Base-by-base conservation (phyloP, 768 basidiomycete genomes). In the Leccinum rimulosum region DNA sequence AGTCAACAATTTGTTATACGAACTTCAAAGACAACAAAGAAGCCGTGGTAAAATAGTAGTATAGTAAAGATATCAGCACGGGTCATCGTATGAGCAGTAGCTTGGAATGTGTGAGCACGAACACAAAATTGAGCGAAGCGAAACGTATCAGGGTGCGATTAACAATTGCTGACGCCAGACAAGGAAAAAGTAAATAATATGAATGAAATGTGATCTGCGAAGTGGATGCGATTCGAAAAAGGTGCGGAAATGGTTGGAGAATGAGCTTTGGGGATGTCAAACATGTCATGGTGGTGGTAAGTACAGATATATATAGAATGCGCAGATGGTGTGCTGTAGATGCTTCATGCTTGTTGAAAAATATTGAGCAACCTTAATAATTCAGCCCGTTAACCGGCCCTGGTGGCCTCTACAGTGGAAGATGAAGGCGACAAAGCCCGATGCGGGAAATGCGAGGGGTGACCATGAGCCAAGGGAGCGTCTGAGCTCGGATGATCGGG, bases 251-350 rank as follows among this genome's bases (percentile, higher is more conserved):
- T 66, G 63, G 58, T 62, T 53, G 48, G 61, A 58, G 58, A 64
- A 67, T 73, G 72, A 68, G 68, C 61, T 68, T 61, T 65, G 64
- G 57, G 17, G 66, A 68, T 69, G 68, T 73, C 70, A 63, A 73
- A 65, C 71, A 66, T 70, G 73, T 71, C 66, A 60, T 74, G 70
- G 58, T 53, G 56, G 54, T 73, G 65, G 72, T 73, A 74, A 74
- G 72, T 73, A 73, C 72, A 73, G 70, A 73, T 73, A 73, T 72
- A 71, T 73, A 73, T 73, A 74, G 71, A 70, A 73, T 74, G 72
- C 72, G 72, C 72, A 73, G 73, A 73, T 73, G 68, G 60, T 69
- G 68, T 72, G 73, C 66, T 72, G 70, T 73, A 73, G 73, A 73
- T 73, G 72, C 68, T 75, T 74, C 73, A 68, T 73, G 72, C 72